Evolutionary conservation across 208 protist species (phyloP), one percentile per base, ranked within the genome.

Genomic region (Acanthamoeba lugdunensis): DNA sequence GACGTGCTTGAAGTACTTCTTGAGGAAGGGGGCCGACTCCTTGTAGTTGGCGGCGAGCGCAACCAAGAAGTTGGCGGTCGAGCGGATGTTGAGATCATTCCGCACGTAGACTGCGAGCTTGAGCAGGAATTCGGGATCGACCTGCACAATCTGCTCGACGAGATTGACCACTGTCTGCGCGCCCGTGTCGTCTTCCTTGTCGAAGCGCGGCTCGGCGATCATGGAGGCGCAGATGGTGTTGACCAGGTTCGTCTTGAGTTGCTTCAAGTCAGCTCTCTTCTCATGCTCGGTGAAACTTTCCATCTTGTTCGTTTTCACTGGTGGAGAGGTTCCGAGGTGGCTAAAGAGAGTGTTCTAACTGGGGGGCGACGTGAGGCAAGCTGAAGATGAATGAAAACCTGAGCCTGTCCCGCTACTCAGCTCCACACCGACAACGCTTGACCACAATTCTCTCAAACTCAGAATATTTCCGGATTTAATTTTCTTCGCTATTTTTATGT

Each of bases 11-110:
- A 98, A 97, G 96, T 99, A 99, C 37, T 96, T 96, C 30, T 94
- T 85, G 21, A 99, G 93, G 94, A 97, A 98, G 2, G 97, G 97
- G 50, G 97, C 94, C 95, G 97, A 98, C 4, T 94, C 94, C 11
- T 95, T 85, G 93, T 98, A 95, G 52, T 96, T 93, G 0, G 98
- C 96, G 82, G 97, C 97, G 37, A 99, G 94, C 0, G 98, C 97
- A 21, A 97, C 93, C 2, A 99, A 87, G 93, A 97, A 98, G 94
- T 98, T 99, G 33, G 98, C 95, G 2, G 97, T 98, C 54, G 96
- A 96, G 61, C 98, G 96, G 54, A 99, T 97, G 91, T 98, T 97
- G 28, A 99, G 97, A 23, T 98, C 97, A 33, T 97, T 41, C 16
- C 92, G 14, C 21, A 94, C 79, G 82, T 94, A 94, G 79, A 94